Percentiles rank a stretch among this genome's conserved stretches.
These are phyloP conservation scores for Colletotrichum siamense DNA, from an alignment of 2,329 filamentous ascomycete genomes.

Conservation along the genomic window DNA sequence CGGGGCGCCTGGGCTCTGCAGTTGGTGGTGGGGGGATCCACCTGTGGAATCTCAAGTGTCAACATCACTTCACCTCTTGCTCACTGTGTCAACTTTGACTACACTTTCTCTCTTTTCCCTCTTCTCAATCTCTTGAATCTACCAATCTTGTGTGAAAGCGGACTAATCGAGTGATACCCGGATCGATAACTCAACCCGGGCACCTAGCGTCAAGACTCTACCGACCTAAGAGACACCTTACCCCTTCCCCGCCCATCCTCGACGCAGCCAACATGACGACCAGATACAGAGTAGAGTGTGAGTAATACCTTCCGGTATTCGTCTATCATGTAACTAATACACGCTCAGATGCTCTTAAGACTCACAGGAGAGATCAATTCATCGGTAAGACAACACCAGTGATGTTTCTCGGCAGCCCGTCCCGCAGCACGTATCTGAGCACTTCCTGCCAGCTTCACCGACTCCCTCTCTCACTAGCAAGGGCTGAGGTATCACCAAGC, in stretches of 20 bases:
- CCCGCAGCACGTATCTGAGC: not conserved
- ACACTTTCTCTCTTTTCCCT: not conserved
- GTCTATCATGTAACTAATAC: slow-evolving; percentile 13
- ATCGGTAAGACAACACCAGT: slow-evolving; percentile 60
- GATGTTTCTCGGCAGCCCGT: not conserved
- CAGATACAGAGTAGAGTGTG: slow-evolving; percentile 77
- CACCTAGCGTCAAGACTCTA: not conserved
- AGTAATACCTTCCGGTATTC: slow-evolving; percentile 34
- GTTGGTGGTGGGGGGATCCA: not conserved
- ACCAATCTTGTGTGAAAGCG: not conserved
- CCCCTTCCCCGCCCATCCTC: not conserved
- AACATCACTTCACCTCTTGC: slow-evolving; percentile 6
- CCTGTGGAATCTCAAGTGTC: slow-evolving; percentile 6
- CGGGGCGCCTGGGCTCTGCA: not conserved
- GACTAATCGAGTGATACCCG: not conserved
- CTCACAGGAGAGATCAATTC: slow-evolving; percentile 89
- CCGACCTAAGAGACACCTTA: not conserved
- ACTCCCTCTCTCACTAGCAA: not conserved
- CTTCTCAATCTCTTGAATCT: not conserved
- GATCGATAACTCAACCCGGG: not conserved
- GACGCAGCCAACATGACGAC: slow-evolving; percentile 56
- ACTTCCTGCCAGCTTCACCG: not conserved
- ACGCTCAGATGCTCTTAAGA: slow-evolving; percentile 68
- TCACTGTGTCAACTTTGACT: not conserved
- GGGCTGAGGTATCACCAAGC: not conserved